Evolutionary conservation across 768 basidiomycete genomes (phyloP).

Genomic region (Obba rivulosa): DNA sequence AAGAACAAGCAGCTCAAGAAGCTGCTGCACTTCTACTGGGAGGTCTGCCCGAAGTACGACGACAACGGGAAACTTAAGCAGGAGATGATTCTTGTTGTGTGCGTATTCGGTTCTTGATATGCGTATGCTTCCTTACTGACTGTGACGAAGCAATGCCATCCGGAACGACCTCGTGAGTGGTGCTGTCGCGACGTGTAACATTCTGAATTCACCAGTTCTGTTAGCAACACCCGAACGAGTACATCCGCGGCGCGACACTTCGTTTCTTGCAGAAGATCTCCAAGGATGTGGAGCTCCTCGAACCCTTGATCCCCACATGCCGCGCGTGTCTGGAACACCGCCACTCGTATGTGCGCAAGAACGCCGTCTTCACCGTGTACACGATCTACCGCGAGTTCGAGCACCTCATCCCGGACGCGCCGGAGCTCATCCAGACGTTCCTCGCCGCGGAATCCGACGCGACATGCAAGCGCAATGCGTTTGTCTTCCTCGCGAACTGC

Average conservation of each 20-base stretch:
- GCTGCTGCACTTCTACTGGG: slow-evolving; percentile 92
- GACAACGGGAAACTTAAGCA: slow-evolving; percentile 97
- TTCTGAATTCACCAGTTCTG: not conserved
- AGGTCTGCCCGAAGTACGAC: slow-evolving; percentile 97
- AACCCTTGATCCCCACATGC: slow-evolving; percentile 92
- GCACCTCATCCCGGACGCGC: slow-evolving; percentile 91
- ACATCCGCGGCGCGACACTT: slow-evolving; percentile 96
- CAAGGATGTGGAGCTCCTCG: slow-evolving; percentile 88
- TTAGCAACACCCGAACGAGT: slow-evolving; percentile 99
- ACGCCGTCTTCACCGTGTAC: slow-evolving; percentile 94
- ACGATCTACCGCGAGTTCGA: slow-evolving; percentile 94
- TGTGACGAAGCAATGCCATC: slow-evolving; percentile 75
- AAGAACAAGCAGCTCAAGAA: slow-evolving; percentile 97
- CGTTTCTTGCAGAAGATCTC: slow-evolving; percentile 95
- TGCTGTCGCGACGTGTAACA: not conserved
- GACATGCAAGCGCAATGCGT: slow-evolving; percentile 95
- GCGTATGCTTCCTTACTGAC: not conserved
- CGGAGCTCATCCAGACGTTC: slow-evolving; percentile 95
- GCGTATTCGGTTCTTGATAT: slow-evolving; percentile 30
- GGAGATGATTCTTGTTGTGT: slow-evolving; percentile 99
- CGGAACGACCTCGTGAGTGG: slow-evolving; percentile 87
- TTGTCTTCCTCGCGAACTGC: slow-evolving; percentile 85
- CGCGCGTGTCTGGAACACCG: slow-evolving; percentile 94
- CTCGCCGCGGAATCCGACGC: slow-evolving; percentile 93
- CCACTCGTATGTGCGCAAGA: slow-evolving; percentile 96